phyloP scores from a whole-genome alignment of 352 stramenopile genomes.

The Thraustochytrium striatum region DNA sequence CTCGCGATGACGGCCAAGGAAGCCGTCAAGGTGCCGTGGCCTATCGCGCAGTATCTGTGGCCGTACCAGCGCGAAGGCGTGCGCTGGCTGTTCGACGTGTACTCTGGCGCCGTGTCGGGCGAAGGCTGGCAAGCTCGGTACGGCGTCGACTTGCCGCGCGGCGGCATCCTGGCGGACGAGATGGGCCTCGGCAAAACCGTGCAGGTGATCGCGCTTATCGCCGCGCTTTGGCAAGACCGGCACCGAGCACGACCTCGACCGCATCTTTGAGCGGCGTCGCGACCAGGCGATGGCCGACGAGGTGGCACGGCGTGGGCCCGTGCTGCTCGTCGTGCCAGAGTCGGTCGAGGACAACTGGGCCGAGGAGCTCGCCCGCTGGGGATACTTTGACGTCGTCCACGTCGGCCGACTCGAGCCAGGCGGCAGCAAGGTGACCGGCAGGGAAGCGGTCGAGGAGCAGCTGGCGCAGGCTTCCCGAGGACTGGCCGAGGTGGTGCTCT shows the following conservation, averaged over 20 bases:
- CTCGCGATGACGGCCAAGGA: not conserved
- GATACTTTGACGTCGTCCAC: constrained; percentile 62
- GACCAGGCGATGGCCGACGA: constrained; percentile 1
- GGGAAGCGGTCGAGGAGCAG: constrained; percentile 51
- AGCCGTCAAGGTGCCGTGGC: not conserved
- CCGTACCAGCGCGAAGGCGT: constrained; percentile 65
- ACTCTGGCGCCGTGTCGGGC: constrained; percentile 47
- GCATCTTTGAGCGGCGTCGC: not conserved
- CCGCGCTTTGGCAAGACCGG: constrained; percentile 53
- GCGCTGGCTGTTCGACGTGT: constrained; percentile 62
- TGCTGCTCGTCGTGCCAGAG: constrained; percentile 64
- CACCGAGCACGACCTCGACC: not conserved
- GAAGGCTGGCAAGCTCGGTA: no score
- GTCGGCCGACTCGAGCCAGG: constrained; percentile 38
- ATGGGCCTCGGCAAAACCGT: constrained; percentile 89
- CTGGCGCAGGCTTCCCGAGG: constrained; percentile 56
- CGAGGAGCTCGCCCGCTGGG: constrained; percentile 62
- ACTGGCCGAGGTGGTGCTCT: constrained; percentile 62
- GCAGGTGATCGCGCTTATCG: constrained; percentile 52
- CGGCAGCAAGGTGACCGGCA: constrained; percentile 29
- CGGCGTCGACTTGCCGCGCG: constrained; percentile 53
- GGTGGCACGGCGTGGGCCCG: constrained; percentile 30
- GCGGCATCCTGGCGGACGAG: constrained; percentile 86
- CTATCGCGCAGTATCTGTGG: constrained; percentile 63
- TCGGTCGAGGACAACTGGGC: constrained; percentile 64